Percentiles rank a stretch among this genome's conserved stretches.
phyloP scores from a whole-genome alignment of 495 filamentous ascomycete genomes.

The Cudoniella acicularis region DNA sequence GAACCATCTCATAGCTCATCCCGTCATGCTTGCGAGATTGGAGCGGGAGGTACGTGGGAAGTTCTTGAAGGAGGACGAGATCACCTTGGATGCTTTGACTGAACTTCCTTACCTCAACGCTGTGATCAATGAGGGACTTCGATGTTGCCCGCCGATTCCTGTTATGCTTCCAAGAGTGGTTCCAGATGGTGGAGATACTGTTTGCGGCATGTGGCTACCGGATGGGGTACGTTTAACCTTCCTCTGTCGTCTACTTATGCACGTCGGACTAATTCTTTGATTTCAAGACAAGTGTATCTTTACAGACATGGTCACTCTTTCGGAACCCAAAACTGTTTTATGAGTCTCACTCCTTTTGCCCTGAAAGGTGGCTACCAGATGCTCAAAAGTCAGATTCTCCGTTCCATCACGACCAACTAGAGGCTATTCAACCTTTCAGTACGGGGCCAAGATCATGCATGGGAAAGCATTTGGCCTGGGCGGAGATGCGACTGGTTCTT shows the following conservation, averaged over 20 bases:
- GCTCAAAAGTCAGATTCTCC: background rate
- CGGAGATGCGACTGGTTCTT: background rate
- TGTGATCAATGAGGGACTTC: constrained; percentile 47
- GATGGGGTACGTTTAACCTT: constrained; percentile 32
- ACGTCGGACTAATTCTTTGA: constrained; percentile 24
- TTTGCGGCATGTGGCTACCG: constrained; percentile 51
- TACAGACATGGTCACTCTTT: constrained; percentile 38
- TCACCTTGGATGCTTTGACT: constrained; percentile 37
- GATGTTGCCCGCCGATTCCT: constrained; percentile 36
- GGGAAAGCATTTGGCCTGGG: background rate
- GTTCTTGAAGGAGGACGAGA: constrained; percentile 48
- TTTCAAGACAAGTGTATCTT: constrained; percentile 45
- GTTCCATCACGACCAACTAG: background rate
- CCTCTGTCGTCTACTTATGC: background rate
- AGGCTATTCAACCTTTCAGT: background rate
- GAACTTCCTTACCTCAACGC: constrained; percentile 46
- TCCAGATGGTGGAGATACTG: constrained; percentile 47
- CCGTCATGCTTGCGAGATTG: constrained; percentile 38
- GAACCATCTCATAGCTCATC: constrained; percentile 42
- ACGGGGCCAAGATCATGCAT: background rate
- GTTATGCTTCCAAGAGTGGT: constrained; percentile 35
- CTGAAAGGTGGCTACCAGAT: constrained; percentile 31
- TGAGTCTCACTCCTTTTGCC: constrained; percentile 34
- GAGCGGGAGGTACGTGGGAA: constrained; percentile 47
- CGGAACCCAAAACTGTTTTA: constrained; percentile 36